A percentile compares a stretch with the other conserved stretches of the same genome.
Conservation (phyloP, 148 eudicot species). For the Fallopia convolvulus region DNA sequence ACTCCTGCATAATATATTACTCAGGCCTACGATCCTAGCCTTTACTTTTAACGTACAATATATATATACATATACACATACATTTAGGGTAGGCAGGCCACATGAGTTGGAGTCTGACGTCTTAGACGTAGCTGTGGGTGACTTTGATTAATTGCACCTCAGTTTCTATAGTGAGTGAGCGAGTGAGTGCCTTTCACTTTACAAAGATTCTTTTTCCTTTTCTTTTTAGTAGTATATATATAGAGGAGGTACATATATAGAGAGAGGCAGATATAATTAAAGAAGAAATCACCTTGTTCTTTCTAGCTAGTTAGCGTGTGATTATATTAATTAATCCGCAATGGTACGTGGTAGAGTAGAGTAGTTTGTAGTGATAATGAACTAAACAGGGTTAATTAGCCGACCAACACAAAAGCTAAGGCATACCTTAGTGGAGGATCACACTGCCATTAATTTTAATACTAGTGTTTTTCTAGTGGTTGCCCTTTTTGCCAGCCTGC, state of each 20-base stretch:
- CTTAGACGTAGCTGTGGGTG: background rate
- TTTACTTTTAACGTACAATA: background rate
- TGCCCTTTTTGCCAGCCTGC: slow-evolving; percentile 4
- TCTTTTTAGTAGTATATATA: background rate
- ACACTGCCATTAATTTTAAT: background rate
- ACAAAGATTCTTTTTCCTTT: slow-evolving; percentile 1
- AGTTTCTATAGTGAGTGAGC: background rate
- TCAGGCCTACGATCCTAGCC: background rate
- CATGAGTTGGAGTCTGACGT: slow-evolving; percentile 9
- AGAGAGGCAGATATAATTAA: background rate
- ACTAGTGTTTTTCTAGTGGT: background rate
- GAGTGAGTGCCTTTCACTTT: background rate
- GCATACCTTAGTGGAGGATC: background rate
- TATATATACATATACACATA: background rate
- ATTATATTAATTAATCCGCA: background rate
- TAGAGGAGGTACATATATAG: background rate
- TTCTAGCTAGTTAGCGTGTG: background rate
- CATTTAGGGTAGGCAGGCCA: background rate
- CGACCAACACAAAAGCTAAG: background rate
- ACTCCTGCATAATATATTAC: background rate
- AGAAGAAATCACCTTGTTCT: background rate
- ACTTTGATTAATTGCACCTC: background rate
- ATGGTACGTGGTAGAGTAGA: too few species aligned
- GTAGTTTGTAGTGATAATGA: background rate
- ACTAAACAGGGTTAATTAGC: background rate